Evolutionary conservation across 2,329 filamentous ascomycete genomes (phyloP).

Genomic region (Penicillium sp.): DNA sequence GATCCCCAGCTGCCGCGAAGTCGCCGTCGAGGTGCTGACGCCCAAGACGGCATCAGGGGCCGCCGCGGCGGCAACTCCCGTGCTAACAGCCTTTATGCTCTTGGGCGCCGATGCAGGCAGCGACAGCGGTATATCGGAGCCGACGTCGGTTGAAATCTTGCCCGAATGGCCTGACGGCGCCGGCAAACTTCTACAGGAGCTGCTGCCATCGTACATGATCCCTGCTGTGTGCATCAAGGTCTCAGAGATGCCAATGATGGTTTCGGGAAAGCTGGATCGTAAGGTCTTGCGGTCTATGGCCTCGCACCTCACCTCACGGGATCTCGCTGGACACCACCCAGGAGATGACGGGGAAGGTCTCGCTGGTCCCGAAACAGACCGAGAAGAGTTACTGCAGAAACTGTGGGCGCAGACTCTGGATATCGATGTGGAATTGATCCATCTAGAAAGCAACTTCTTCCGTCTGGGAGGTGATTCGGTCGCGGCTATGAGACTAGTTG

Average conservation of each 20-base stretch:
- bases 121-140: too few species aligned
- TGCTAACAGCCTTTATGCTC: too few species aligned
- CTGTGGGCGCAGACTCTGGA: neutral
- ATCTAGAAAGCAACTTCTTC: neutral
- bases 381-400: neutral
- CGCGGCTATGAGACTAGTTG: slow-evolving; percentile 2
- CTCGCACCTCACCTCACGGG: neutral
- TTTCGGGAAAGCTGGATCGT: neutral
- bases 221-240: neutral
- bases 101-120: too few species aligned
- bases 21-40: too few species aligned
- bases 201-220: slow-evolving; percentile 17
- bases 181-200: slow-evolving; percentile 22
- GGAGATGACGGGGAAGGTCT: neutral
- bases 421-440: neutral
- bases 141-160: too few species aligned
- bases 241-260: neutral
- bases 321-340: too few species aligned
- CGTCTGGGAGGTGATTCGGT: slow-evolving; percentile 3
- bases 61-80: slow-evolving; percentile 32
- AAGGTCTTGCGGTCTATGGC: neutral
- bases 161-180: too few species aligned
- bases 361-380: neutral
- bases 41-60: slow-evolving; percentile 39
- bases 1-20: too few species aligned